These are phyloP conservation scores for Escallonia rubra DNA, from an alignment of 129 eudicot species.

Conservation along the genomic window DNA sequence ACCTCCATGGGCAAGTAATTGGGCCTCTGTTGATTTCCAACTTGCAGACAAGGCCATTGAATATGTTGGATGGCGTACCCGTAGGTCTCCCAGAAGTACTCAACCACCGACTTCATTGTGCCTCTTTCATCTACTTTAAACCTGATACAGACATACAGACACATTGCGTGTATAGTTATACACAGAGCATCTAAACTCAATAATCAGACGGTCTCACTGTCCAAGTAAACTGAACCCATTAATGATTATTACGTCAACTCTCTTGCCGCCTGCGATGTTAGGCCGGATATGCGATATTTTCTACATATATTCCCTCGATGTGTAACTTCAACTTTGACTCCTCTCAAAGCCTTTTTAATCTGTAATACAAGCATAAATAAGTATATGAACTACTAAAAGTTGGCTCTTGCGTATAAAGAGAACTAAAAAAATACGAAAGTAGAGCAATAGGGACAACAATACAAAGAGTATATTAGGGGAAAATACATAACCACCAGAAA, in stretches of 20 bases:
- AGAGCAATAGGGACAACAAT: neutral
- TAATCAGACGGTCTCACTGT: neutral
- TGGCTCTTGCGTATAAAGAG: too few relatives aligned
- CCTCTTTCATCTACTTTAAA: conserved; percentile 89
- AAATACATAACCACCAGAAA: neutral
- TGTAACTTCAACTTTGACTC: conserved; percentile 90
- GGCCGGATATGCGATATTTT: conserved; percentile 75
- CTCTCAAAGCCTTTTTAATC: conserved; percentile 86
- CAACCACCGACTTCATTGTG: conserved; percentile 80
- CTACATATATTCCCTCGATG: conserved; percentile 88
- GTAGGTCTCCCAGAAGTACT: conserved; percentile 78
- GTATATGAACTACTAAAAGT: too few relatives aligned
- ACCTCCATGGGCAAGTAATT: conserved; percentile 98
- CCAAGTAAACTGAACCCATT: neutral
- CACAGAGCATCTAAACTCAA: too few relatives aligned
- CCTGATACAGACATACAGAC: conserved; percentile 18
- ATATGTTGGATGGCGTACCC: conserved; percentile 65
- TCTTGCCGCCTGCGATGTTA: conserved; percentile 84
- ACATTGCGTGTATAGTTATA: too few relatives aligned
- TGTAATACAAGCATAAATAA: conserved; percentile 14
- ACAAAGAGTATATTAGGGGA: neutral
- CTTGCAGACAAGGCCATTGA: conserved; percentile 92
- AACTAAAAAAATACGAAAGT: neutral
- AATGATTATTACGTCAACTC: conserved; percentile 56
- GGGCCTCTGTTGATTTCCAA: conserved; percentile 79